Base-by-base conservation (phyloP, 345 rosid genomes). In the Citrus trifoliata region DNA sequence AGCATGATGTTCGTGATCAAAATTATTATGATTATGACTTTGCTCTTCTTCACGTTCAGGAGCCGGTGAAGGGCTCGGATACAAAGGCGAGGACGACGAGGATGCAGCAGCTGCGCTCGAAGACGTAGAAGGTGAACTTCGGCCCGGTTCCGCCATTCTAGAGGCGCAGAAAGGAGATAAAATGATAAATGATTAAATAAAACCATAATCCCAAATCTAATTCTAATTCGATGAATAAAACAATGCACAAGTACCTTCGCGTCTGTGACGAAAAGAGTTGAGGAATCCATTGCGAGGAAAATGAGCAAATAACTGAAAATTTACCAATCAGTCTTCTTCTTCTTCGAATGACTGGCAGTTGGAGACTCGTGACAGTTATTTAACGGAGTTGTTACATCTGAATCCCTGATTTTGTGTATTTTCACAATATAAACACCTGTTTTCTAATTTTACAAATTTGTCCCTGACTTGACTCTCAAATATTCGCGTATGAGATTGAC, bases 31-130 rank as follows among this genome's bases (percentile, higher is more conserved):
- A 18, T 80, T 80, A 30, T 81, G 89, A 46, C 76, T 86, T n/a
- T 80, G 91, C 60, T 70, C 85, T 74, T 83, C 89, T 64, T 92
- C 91, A n/a, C 76, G 87, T 64, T 92, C 91, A n/a, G 76, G 88
- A 70, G 82, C 76, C 71, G 74, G 88, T 56, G 78, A 81, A 62
- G 88, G 81, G 71, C 83, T 53, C 76, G 55, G 19, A 48, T 48
- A 3, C 19, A 16, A 48, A 14, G 6, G 14, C 12, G 76, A 75
- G 9, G 74, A 67, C 21, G 87, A 74, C 16, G 82, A 75, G 10
- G 78, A 70, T n/a, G 80, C 65, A 27, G 85, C 76, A 7, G 42
- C 73, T 4, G 48, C 76, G 3, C 64, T 70, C 53, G 85, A 58
- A 38, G 83, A 66, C 18, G 88, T 75, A 30, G 85, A 83, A 21